Evolutionary conservation across 495 filamentous ascomycete genomes (phyloP).

Genomic region (Talaromyces thailandensis): DNA sequence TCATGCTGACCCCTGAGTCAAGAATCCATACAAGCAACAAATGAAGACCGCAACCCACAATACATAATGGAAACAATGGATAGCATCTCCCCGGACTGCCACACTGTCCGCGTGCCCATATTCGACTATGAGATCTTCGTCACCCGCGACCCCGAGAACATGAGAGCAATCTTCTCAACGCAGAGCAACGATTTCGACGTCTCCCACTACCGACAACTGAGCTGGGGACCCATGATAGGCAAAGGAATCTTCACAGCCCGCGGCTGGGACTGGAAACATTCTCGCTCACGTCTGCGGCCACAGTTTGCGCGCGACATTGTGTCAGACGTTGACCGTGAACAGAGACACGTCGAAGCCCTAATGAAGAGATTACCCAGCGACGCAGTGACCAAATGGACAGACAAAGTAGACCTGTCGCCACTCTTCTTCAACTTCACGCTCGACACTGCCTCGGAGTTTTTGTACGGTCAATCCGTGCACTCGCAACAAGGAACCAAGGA

Average conservation of each 20-base stretch:
- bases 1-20: background rate
- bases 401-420: slow-evolving; percentile 37
- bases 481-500: slow-evolving; percentile 6
- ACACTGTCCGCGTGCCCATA: slow-evolving; percentile 7
- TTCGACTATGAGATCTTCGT: slow-evolving; percentile 20
- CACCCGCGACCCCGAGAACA: slow-evolving; percentile 58
- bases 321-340: slow-evolving; percentile 10
- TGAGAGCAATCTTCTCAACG: slow-evolving; percentile 73
- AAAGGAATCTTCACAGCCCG: slow-evolving; percentile 49
- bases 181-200: slow-evolving; percentile 57
- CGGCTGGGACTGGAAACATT: slow-evolving; percentile 41
- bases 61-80: slow-evolving; percentile 7
- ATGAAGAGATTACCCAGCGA: slow-evolving; percentile 22
- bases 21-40: slow-evolving; percentile 6
- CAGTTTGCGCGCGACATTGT: slow-evolving; percentile 23
- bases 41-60: slow-evolving; percentile 6
- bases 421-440: slow-evolving; percentile 43
- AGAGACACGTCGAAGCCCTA: slow-evolving; percentile 18
- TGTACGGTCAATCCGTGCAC: slow-evolving; percentile 35
- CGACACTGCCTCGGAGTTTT: slow-evolving; percentile 35
- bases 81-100: slow-evolving; percentile 6
- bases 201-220: slow-evolving; percentile 5
- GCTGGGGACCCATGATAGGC: slow-evolving; percentile 30
- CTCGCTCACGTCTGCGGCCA: slow-evolving; percentile 36
- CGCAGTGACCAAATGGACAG: slow-evolving; percentile 20